These are phyloP conservation scores for Pichia sp. DNA, from an alignment of 1,139 yeast genomes.

Conservation along the genomic window DNA sequence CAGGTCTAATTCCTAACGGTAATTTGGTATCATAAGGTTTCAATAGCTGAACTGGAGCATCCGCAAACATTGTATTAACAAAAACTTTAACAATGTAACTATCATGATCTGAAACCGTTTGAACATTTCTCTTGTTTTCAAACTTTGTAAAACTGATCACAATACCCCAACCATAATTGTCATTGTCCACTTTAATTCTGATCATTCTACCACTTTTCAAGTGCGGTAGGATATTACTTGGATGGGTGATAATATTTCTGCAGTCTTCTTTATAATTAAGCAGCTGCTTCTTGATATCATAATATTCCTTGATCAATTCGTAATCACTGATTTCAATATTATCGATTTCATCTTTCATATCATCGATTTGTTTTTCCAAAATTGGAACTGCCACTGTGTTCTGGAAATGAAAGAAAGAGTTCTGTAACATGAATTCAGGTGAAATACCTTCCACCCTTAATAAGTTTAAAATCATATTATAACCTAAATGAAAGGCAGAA, in stretches of 20 bases:
- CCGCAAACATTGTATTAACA: constrained; percentile 69
- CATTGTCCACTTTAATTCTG: constrained; percentile 45
- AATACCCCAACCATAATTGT: constrained; percentile 92
- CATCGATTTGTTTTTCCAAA: constrained; percentile 57
- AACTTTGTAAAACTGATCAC: constrained; percentile 64
- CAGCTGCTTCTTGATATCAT: constrained; percentile 69
- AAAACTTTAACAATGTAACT: constrained; percentile 82
- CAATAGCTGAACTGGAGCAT: constrained; percentile 64
- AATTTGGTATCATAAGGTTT: constrained; percentile 66
- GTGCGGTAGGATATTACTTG: constrained; percentile 75
- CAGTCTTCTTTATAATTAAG: constrained; percentile 67
- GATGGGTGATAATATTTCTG: constrained; percentile 82
- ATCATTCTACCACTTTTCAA: constrained; percentile 85
- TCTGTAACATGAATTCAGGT: constrained; percentile 93
- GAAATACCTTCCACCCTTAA: constrained; percentile 97
- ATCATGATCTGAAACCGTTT: constrained; percentile 66
- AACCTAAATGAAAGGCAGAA: constrained; percentile 89
- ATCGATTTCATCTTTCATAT: constrained; percentile 41
- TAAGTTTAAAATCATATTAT: constrained; percentile 92
- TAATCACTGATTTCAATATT: constrained; percentile 63
- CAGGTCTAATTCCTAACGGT: constrained; percentile 87
- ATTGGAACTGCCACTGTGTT: constrained; percentile 84
- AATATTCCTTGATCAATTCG: constrained; percentile 65
- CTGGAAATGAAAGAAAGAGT: constrained; percentile 92
- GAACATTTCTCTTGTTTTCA: constrained; percentile 37